Evolutionary conservation across 2,329 filamentous ascomycete genomes (phyloP).

Genomic region (Knufia fluminis): DNA sequence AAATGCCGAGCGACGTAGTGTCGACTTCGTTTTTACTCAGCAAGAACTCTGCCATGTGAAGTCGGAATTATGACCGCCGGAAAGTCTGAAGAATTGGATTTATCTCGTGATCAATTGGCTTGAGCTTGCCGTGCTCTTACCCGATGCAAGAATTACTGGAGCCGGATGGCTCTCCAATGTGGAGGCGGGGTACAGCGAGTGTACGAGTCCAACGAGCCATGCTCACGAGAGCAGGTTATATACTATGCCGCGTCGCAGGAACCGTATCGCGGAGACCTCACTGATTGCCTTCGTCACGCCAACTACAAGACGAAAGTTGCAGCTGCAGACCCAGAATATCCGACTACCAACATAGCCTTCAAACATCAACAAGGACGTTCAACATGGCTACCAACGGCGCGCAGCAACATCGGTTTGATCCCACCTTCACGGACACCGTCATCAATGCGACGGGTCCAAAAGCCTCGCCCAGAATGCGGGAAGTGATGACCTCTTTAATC

Average conservation of each 20-base stretch:
- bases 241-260: not conserved
- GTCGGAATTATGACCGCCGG: constrained; percentile 7
- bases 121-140: constrained; percentile 6
- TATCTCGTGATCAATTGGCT: constrained; percentile 10
- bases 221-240: not conserved
- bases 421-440: constrained; percentile 57
- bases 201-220: not conserved
- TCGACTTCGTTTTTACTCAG: too few relatives aligned
- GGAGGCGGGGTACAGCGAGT: constrained; percentile 4
- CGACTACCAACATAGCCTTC: too few relatives aligned
- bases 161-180: not conserved
- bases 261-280: too few relatives aligned
- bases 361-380: not conserved
- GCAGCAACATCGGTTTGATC: constrained; percentile 30
- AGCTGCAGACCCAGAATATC: not conserved
- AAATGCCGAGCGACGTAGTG: too few relatives aligned
- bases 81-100: not conserved
- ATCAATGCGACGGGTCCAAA: constrained; percentile 66
- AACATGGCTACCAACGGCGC: constrained; percentile 11
- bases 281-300: too few relatives aligned
- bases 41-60: not conserved
- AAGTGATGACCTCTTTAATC: constrained; percentile 48
- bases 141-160: constrained; percentile 1
- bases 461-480: constrained; percentile 55
- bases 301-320: too few relatives aligned